Conservation (phyloP, 1,139 yeast genomes). For the Sugiyamaella pinicola region DNA sequence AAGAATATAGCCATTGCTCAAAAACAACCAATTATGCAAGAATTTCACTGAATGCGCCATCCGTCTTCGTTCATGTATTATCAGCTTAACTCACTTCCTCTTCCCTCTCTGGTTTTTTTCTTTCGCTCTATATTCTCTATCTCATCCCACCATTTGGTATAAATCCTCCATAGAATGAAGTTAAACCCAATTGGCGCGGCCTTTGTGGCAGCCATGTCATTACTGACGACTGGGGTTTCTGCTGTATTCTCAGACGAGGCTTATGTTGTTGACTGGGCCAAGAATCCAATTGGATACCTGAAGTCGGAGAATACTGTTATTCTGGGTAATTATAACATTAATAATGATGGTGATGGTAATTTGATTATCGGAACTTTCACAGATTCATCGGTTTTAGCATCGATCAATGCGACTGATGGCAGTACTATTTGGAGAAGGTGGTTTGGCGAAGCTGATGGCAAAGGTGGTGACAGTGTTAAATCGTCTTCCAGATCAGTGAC, state of each 20-base stretch:
- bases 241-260: slow-evolving; percentile 41
- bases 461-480: slow-evolving; percentile 8
- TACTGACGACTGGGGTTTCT: slow-evolving; percentile 6
- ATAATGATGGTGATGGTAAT: not conserved
- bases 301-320: slow-evolving; percentile 23
- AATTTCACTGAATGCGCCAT: too few relatives aligned
- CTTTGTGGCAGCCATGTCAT: not conserved
- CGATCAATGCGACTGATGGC: slow-evolving; percentile 32
- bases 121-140: not conserved
- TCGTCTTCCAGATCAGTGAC: slow-evolving; percentile 2
- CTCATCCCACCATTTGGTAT: too few relatives aligned
- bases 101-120: not conserved
- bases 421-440: slow-evolving; percentile 32
- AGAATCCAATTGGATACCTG: slow-evolving; percentile 32
- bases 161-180: slow-evolving; percentile 2
- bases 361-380: slow-evolving; percentile 24
- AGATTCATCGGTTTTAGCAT: slow-evolving; percentile 29
- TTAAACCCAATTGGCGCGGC: slow-evolving; percentile 1
- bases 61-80: too few relatives aligned
- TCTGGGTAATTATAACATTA: slow-evolving; percentile 2
- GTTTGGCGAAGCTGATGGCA: slow-evolving; percentile 9
- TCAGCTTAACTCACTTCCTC: not conserved
- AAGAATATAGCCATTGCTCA: too few relatives aligned
- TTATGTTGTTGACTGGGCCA: slow-evolving; percentile 39
- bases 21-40: not conserved